These are phyloP conservation scores for Ceratobasidium sp. DNA, from an alignment of 1,284 basidiomycete genomes.

Conservation along the genomic window DNA sequence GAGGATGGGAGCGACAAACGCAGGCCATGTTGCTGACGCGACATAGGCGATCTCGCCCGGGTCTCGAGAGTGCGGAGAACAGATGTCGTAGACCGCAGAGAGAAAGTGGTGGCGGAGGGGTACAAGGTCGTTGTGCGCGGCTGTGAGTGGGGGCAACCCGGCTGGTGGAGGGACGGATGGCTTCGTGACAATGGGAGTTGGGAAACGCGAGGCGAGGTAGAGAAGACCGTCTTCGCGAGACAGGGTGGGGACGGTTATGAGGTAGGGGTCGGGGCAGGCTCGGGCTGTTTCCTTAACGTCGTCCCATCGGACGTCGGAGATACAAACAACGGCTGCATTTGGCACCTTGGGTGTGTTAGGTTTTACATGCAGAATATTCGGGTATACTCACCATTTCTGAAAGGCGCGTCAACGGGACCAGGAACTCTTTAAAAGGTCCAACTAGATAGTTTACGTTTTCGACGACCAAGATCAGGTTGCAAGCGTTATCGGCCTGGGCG, in stretches of 20 bases:
- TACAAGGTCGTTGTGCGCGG: conserved; percentile 37
- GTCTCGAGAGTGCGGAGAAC: conserved; percentile 73
- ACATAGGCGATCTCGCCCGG: conserved; percentile 79
- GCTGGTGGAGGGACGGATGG: conserved; percentile 55
- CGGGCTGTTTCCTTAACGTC: conserved; percentile 75
- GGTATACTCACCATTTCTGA: conserved; percentile 74
- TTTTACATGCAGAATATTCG: conserved; percentile 40
- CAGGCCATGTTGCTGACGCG: conserved; percentile 81
- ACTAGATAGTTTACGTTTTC: conserved; percentile 76
- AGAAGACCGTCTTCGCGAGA: conserved; percentile 64
- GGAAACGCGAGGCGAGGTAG: conserved; percentile 58
- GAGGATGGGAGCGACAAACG: conserved; percentile 73
- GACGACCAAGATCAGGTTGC: conserved; percentile 64
- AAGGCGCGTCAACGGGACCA: conserved; percentile 77
- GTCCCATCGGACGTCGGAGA: conserved; percentile 79
- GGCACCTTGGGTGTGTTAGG: conserved; percentile 54
- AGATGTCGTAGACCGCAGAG: conserved; percentile 70
- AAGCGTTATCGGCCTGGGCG: conserved; percentile 48
- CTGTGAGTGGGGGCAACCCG: conserved; percentile 63
- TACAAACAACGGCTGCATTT: conserved; percentile 67
- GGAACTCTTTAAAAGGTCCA: conserved; percentile 68
- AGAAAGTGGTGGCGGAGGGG: conserved; percentile 75
- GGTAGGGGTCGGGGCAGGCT: conserved; percentile 79
- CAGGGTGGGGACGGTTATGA: conserved; percentile 69
- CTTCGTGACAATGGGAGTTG: conserved; percentile 50